A percentile compares a stretch with the other conserved stretches of the same genome.
These are phyloP conservation scores for Zymoseptoria crescenta DNA, from an alignment of 2,329 filamentous ascomycete species.

Conservation along the genomic window DNA sequence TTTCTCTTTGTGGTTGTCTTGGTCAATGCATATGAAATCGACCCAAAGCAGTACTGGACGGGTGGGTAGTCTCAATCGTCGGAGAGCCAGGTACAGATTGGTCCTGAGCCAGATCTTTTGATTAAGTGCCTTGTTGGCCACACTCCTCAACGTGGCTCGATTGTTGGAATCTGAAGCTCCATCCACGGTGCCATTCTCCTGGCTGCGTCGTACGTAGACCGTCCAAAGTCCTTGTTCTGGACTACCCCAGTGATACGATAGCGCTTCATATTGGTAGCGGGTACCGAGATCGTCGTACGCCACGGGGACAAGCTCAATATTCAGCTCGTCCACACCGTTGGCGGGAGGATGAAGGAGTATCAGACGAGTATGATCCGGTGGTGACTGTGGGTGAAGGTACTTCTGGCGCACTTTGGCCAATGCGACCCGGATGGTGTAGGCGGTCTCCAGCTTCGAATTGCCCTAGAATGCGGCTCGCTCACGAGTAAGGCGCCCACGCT, in stretches of 20 bases:
- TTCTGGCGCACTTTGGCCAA: not conserved
- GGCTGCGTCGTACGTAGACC: not conserved
- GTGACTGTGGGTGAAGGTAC: not conserved
- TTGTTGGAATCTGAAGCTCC: not conserved
- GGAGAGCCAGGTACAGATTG: not conserved
- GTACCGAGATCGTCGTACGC: not conserved
- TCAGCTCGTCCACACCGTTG: not conserved
- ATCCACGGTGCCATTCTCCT: not conserved
- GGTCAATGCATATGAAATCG: slow-evolving; percentile 17
- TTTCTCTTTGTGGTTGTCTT: slow-evolving; percentile 10
- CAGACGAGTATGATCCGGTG: not conserved
- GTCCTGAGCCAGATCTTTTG: not conserved
- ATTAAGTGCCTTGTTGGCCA: not conserved
- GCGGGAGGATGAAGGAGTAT: not conserved
- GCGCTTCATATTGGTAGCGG: not conserved
- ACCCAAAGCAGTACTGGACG: slow-evolving; percentile 8
- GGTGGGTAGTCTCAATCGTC: not conserved
- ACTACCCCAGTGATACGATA: not conserved
- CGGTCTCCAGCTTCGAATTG: not conserved
- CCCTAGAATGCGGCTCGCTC: not conserved
- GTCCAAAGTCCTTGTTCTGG: not conserved
- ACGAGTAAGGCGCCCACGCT: not conserved
- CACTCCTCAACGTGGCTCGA: not conserved
- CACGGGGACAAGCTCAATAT: not conserved
- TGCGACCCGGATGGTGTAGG: not conserved